A percentile compares a stretch with the other conserved stretches of the same genome.
Conservation (phyloP, 495 filamentous ascomycete species). For the Daldinia loculata region DNA sequence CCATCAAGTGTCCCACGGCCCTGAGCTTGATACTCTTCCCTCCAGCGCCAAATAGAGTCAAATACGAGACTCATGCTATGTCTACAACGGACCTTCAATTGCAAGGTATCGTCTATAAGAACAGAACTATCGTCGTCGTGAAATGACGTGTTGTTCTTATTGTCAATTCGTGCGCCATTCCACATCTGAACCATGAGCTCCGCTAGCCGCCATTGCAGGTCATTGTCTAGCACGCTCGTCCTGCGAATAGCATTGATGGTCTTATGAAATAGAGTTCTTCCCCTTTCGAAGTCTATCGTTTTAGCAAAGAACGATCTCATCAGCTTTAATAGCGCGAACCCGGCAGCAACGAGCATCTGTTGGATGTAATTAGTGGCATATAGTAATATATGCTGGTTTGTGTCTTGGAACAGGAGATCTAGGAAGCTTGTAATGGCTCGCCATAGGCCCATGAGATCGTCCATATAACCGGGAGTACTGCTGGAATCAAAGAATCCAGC, state of each 20-base stretch:
- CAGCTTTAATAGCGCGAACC: slow-evolving; percentile 85
- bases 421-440: slow-evolving; percentile 78
- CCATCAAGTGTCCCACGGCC: slow-evolving; percentile 81
- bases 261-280: slow-evolving; percentile 74
- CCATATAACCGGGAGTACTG: slow-evolving; percentile 73
- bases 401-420: slow-evolving; percentile 67
- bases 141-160: slow-evolving; percentile 49
- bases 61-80: slow-evolving; percentile 95
- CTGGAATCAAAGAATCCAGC: slow-evolving; percentile 90
- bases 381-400: slow-evolving; percentile 62
- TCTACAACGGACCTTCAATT: slow-evolving; percentile 85
- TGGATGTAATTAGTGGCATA: slow-evolving; percentile 88
- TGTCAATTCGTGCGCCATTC: slow-evolving; percentile 72
- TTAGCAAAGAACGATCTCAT: slow-evolving; percentile 82
- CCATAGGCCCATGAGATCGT: slow-evolving; percentile 81
- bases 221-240: slow-evolving; percentile 83
- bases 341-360: slow-evolving; percentile 90
- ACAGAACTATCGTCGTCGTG: slow-evolving; percentile 51
- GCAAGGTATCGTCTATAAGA: slow-evolving; percentile 73
- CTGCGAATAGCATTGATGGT: slow-evolving; percentile 80
- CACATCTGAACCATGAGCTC: slow-evolving; percentile 94
- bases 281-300: slow-evolving; percentile 77
- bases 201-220: slow-evolving; percentile 83
- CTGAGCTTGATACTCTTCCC: slow-evolving; percentile 83
- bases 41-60: slow-evolving; percentile 93